Evolutionary conservation across 805 yeast genomes (phyloP), one percentile per base, ranked within the genome.

Genomic region (Ogataea methylovora): DNA sequence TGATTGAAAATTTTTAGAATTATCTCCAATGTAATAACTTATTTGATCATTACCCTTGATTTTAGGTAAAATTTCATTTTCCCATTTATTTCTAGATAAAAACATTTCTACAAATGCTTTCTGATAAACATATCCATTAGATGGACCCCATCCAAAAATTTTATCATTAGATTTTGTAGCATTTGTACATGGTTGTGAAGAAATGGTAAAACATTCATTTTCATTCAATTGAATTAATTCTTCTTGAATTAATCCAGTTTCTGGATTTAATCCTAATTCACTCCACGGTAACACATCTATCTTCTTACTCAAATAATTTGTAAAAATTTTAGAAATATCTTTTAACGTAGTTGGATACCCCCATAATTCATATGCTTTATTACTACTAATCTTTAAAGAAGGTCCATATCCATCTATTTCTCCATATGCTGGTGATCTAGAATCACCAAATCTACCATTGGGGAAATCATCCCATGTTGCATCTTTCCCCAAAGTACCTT

Each of bases 331-430:
- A 10, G 82, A 66, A 31, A 88, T 57, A 52, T 87, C 95, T 4
- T 60, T 51, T 3, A 61, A 43, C 11, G 66, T 64, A 22, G 64
- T 71, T 4, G 96, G 95, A 34, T 67, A 62, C 0, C 95, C 95
- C 96, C 97, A 88, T 14, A 76, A 64, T 35, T 73, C 74, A 32
- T 70, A 63, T 1, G 94, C 94, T 49, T 69, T 74, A 24, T 71
- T 67, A 10, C 77, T 70, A 7, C 80, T 71, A 4, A 85, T 78
- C 51, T 88, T 88, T 48, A 92, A 71, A 3, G 83, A 75, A 0
- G 97, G 95, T 2, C 97, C 97, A 56, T 90, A 92, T 21, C 97
- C 97, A 56, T 88, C 97, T 48, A 90, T 85, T 61, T 90, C 97
- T 65, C 97, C 98, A 58, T 84, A 90, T 1, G 97, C 97, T 14